Evolutionary conservation across 2,329 filamentous ascomycete genomes (phyloP).

Genomic region (Fusarium beomiforme): DNA sequence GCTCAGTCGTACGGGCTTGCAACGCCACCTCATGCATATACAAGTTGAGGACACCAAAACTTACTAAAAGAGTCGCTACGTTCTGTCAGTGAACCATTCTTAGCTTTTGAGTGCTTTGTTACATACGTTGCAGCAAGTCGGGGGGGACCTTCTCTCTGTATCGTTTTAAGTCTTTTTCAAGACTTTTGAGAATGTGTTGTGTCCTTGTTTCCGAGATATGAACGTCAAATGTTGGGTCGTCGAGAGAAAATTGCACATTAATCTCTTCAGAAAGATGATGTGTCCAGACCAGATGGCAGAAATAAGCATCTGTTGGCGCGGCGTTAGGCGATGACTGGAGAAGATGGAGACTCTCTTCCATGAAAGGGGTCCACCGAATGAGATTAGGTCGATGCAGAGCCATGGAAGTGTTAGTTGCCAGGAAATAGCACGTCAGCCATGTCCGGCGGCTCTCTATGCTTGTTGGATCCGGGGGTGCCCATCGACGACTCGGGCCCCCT

Average conservation of each 20-base stretch:
- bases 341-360: constrained; percentile 67
- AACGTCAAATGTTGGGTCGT: constrained; percentile 66
- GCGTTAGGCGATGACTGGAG: constrained; percentile 65
- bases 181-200: constrained; percentile 70
- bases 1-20: constrained; percentile 70
- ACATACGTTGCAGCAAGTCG: constrained; percentile 66
- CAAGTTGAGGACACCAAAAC: constrained; percentile 72
- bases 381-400: constrained; percentile 69
- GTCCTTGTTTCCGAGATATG: constrained; percentile 70
- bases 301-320: constrained; percentile 64
- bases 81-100: constrained; percentile 20
- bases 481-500: constrained; percentile 42
- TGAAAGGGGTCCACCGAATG: constrained; percentile 68
- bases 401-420: constrained; percentile 69
- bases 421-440: constrained; percentile 69
- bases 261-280: constrained; percentile 75
- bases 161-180: constrained; percentile 71
- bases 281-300: constrained; percentile 69
- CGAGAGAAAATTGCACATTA: constrained; percentile 71
- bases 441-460: constrained; percentile 65
- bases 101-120: not conserved
- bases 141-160: constrained; percentile 65
- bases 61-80: constrained; percentile 69
- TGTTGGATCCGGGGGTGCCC: constrained; percentile 61
- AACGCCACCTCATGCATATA: constrained; percentile 82